These are phyloP conservation scores for Pythium phragmitis DNA, from an alignment of 352 stramenopile species.

Conservation along the genomic window DNA sequence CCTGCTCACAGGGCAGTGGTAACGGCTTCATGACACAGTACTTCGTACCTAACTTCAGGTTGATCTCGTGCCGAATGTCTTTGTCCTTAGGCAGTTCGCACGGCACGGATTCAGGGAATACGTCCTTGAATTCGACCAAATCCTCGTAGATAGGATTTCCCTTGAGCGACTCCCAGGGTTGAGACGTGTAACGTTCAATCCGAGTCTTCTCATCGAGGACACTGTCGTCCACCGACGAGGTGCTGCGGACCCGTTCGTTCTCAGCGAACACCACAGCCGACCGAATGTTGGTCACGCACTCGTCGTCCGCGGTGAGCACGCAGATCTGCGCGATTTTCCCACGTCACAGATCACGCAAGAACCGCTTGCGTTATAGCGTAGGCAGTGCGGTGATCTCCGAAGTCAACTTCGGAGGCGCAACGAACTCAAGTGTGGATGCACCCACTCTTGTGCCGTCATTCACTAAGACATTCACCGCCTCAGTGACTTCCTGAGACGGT, in stretches of 20 bases:
- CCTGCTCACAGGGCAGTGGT: constrained; percentile 20
- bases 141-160: no score
- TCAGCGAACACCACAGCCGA: constrained; percentile 11
- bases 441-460: no score
- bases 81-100: constrained; percentile 16
- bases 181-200: no score
- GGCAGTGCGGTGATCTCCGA: constrained; percentile 8
- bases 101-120: no score
- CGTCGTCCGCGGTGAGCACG: constrained; percentile 9
- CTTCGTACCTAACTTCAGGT: constrained; percentile 13
- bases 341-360: constrained; percentile 7
- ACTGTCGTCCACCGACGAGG: no score
- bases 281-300: constrained; percentile 13
- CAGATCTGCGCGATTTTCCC: constrained; percentile 14
- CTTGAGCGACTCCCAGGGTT: no score
- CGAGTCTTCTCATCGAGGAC: no score
- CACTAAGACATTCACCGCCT: no score
- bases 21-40: constrained; percentile 22
- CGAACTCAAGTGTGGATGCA: no score
- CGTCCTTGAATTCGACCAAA: no score
- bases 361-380: constrained; percentile 5
- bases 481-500: no score
- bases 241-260: constrained; percentile 10
- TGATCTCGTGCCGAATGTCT: constrained; percentile 24
- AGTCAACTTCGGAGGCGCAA: no score